Evolutionary conservation across 257 asterid species (phyloP).

Genomic region (Salvia hispanica): DNA sequence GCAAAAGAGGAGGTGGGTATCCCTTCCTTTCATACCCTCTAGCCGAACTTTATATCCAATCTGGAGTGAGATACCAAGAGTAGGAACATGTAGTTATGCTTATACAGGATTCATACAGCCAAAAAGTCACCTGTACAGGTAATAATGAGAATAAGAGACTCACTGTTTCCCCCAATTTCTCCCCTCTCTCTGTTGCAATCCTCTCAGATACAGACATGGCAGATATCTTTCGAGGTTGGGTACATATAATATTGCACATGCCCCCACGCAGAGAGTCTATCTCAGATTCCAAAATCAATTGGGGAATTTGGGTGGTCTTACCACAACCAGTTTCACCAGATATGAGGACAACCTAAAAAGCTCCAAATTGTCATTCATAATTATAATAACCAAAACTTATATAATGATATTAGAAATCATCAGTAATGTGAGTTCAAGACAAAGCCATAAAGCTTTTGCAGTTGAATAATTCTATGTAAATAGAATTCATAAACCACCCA

Average conservation of each 20-base stretch:
- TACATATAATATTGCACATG: constrained; percentile 78
- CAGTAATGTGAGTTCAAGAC: not conserved
- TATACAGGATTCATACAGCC: constrained; percentile 1
- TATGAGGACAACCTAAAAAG: constrained; percentile 76
- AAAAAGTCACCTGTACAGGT: constrained; percentile 5
- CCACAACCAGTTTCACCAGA: constrained; percentile 99
- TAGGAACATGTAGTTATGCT: constrained; percentile 12
- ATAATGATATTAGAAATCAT: constrained; percentile 12
- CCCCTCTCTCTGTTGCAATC: constrained; percentile 93
- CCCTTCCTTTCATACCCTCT: constrained; percentile 94
- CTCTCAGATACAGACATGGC: constrained; percentile 96
- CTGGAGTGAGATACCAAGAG: constrained; percentile 45
- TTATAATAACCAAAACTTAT: constrained; percentile 16
- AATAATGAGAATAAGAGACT: constrained; percentile 37
- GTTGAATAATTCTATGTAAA: not conserved
- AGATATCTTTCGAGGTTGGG: constrained; percentile 93
- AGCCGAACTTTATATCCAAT: constrained; percentile 94
- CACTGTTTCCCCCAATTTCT: constrained; percentile 89
- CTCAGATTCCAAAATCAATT: constrained; percentile 87
- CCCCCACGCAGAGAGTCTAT: constrained; percentile 67
- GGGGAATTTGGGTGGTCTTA: constrained; percentile 96
- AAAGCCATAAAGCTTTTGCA: not conserved
- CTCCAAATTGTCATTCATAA: constrained; percentile 29
- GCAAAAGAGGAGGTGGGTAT: constrained; percentile 95
- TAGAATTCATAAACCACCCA: constrained; percentile 21